These are phyloP conservation scores for Alternaria brassicicola DNA, from an alignment of 2,329 filamentous ascomycete genomes.

Conservation along the genomic window DNA sequence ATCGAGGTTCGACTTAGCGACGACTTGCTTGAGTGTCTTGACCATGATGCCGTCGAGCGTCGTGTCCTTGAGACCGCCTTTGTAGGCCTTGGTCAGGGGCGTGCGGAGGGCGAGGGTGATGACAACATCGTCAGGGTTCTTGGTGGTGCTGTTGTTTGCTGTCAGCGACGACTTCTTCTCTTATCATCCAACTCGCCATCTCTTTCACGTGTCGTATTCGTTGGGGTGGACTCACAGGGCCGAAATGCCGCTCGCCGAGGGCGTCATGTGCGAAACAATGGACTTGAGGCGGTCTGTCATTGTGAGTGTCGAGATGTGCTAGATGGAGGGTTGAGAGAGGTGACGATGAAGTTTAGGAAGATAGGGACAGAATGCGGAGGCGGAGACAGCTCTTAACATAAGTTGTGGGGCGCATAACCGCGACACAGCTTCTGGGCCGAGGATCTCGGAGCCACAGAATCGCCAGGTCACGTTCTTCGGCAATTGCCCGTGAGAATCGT, in stretches of 20 bases:
- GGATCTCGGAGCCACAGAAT: constrained; percentile 13
- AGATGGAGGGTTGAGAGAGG: constrained; percentile 2
- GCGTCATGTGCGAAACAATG: constrained; percentile 84
- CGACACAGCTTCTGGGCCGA: constrained; percentile 13
- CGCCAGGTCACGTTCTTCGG: constrained; percentile 16
- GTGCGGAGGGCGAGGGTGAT: constrained; percentile 92
- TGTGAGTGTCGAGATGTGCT: constrained; percentile 11
- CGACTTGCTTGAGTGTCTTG: constrained; percentile 72
- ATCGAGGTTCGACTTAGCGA: constrained; percentile 75
- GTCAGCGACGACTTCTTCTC: constrained; percentile 10
- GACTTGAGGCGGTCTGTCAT: constrained; percentile 80
- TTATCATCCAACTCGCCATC: background rate
- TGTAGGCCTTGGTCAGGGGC: constrained; percentile 83
- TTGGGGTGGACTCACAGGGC: constrained; percentile 69
- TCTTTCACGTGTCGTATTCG: background rate
- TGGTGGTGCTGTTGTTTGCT: constrained; percentile 68
- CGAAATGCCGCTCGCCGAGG: constrained; percentile 71
- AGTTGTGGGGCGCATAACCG: constrained; percentile 18
- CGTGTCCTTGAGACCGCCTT: constrained; percentile 96
- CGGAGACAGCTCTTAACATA: constrained; percentile 21
- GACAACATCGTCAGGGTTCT: constrained; percentile 95
- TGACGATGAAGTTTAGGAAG: background rate
- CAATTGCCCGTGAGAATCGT: background rate
- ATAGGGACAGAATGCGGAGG: constrained; percentile 20
- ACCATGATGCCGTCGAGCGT: constrained; percentile 85